These are phyloP conservation scores for Arxiozyma heterogenica DNA, from an alignment of 1,139 yeast species.

Conservation along the genomic window DNA sequence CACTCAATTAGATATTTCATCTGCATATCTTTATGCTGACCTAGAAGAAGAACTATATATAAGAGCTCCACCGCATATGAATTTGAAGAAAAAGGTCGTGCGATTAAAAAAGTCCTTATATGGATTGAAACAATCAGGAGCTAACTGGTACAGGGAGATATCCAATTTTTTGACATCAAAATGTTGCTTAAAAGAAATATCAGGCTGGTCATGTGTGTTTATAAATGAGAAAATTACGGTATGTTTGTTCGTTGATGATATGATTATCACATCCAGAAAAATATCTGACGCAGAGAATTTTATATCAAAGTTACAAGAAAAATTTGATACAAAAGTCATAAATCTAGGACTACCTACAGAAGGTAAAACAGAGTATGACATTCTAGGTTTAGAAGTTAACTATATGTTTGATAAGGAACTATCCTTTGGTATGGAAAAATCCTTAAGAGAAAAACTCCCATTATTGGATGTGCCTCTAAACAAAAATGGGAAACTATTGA, in stretches of 20 bases:
- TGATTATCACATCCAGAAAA: constrained; percentile 1
- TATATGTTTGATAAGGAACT: background rate
- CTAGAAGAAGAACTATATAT: constrained; percentile 14
- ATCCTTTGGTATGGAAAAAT: constrained; percentile 6
- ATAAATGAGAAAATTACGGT: background rate
- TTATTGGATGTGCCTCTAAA: constrained; percentile 2
- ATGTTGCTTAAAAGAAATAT: constrained; percentile 4
- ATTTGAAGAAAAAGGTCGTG: constrained; percentile 6
- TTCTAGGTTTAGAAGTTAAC: background rate
- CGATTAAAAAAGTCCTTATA: constrained; percentile 8
- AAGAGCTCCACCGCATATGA: constrained; percentile 11
- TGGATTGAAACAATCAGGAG: constrained; percentile 12
- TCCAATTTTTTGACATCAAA: background rate
- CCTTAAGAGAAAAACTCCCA: constrained; percentile 1
- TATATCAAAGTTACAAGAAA: background rate
- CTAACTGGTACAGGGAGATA: constrained; percentile 9
- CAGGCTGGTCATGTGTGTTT: constrained; percentile 9
- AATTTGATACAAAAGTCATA: background rate
- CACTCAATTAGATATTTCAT: constrained; percentile 10
- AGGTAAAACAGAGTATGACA: background rate
- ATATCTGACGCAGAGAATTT: background rate
- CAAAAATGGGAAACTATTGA: background rate
- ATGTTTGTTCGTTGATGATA: constrained; percentile 10
- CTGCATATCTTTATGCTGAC: constrained; percentile 12
- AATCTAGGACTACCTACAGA: background rate